phyloP scores from a whole-genome alignment of 2,329 filamentous ascomycete genomes.

The Colletotrichum aenigma region DNA sequence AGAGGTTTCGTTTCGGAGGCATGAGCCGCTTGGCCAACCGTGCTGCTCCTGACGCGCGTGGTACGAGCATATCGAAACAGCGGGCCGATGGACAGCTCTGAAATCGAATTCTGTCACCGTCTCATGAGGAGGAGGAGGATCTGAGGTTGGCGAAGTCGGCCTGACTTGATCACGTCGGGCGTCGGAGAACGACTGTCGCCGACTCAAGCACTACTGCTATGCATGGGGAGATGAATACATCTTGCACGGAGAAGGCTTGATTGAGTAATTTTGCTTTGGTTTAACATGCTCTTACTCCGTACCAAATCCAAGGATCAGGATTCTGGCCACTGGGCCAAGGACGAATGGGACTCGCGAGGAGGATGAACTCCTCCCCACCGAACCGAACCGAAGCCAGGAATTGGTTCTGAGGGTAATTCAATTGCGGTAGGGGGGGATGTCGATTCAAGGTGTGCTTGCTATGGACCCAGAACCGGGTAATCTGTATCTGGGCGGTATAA shows the following conservation, averaged over 20 bases:
- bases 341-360: neutral
- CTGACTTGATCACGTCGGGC: neutral
- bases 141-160: neutral
- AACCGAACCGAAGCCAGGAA: neutral
- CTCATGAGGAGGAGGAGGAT: neutral
- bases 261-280: neutral
- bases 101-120: neutral
- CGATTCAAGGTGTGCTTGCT: neutral
- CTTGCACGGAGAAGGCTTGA: neutral
- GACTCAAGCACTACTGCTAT: neutral
- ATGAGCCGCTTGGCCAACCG: conserved; percentile 6
- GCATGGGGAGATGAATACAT: neutral
- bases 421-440: neutral
- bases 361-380: neutral
- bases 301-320: neutral
- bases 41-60: conserved; percentile 9
- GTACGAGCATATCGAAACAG: neutral
- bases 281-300: neutral
- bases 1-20: conserved; percentile 12
- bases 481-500: neutral
- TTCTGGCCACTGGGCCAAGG: neutral
- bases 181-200: neutral
- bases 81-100: neutral
- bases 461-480: neutral
- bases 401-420: neutral